Evolutionary conservation across 106 monocot genomes (phyloP).

Genomic region (Phalaenopsis aphrodite): DNA sequence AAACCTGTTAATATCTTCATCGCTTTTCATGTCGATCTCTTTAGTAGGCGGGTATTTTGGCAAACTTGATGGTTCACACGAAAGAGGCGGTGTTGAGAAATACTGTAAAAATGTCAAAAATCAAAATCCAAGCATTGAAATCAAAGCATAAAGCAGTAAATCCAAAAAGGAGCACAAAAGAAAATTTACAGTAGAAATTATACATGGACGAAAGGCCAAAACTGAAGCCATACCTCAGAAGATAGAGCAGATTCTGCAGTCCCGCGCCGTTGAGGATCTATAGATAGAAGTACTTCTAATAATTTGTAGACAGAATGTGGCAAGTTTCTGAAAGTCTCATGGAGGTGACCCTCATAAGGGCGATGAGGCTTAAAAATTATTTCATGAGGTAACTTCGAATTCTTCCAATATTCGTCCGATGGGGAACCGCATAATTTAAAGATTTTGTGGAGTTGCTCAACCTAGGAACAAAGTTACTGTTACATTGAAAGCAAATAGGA

Average conservation of each 20-base stretch:
- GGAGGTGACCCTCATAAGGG: slow-evolving; percentile 48
- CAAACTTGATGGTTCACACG: slow-evolving; percentile 74
- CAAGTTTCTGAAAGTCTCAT: slow-evolving; percentile 34
- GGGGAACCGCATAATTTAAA: slow-evolving; percentile 78
- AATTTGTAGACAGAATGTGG: slow-evolving; percentile 31
- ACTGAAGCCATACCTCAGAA: slow-evolving; percentile 35
- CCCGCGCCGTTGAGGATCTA: slow-evolving; percentile 60
- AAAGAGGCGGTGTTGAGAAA: slow-evolving; percentile 56
- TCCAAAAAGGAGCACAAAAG: not conserved
- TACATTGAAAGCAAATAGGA: not conserved
- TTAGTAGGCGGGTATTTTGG: slow-evolving; percentile 76
- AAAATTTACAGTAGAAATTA: not conserved
- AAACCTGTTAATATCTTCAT: slow-evolving; percentile 59
- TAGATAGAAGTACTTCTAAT: slow-evolving; percentile 44
- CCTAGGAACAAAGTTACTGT: slow-evolving; percentile 22
- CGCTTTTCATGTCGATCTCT: slow-evolving; percentile 69
- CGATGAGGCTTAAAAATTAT: slow-evolving; percentile 62
- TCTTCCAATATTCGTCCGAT: slow-evolving; percentile 66
- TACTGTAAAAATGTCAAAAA: slow-evolving; percentile 30
- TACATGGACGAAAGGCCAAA: not conserved
- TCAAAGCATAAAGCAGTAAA: not conserved
- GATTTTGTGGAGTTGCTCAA: slow-evolving; percentile 71
- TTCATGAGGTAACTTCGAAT: slow-evolving; percentile 63
- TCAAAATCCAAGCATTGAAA: not conserved
- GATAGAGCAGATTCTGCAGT: slow-evolving; percentile 45